Conservation (phyloP, 2,329 filamentous ascomycete genomes). For the Phialocephala sp. region DNA sequence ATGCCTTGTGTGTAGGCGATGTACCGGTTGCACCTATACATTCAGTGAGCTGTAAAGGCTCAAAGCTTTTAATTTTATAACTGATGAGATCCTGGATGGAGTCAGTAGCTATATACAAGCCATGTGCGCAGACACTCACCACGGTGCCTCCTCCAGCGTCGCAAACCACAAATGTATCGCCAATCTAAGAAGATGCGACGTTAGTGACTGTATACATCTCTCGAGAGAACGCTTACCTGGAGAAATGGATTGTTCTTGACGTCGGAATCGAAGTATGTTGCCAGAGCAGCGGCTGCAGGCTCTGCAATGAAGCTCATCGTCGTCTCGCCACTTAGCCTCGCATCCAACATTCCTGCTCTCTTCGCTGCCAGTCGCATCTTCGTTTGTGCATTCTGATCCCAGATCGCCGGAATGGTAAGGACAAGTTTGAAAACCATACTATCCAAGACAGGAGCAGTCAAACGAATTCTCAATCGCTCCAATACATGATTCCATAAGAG, state of each 20-base stretch:
- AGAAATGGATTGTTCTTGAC: not conserved
- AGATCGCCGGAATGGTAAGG: slow-evolving; percentile 16
- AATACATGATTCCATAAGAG: slow-evolving; percentile 14
- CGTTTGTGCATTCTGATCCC: slow-evolving; percentile 16
- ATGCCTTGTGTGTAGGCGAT: too few relatives aligned
- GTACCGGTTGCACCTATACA: slow-evolving; percentile 24
- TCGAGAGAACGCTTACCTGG: not conserved
- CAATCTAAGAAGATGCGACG: not conserved
- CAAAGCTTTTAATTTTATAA: slow-evolving; percentile 7
- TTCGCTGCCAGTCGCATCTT: slow-evolving; percentile 16
- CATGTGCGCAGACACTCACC: too few relatives aligned
- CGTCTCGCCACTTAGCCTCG: slow-evolving; percentile 9
- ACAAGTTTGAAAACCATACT: slow-evolving; percentile 16
- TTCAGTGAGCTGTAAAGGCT: slow-evolving; percentile 24
- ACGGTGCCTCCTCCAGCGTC: slow-evolving; percentile 16
- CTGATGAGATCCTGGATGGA: slow-evolving; percentile 7
- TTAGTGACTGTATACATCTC: slow-evolving; percentile 39
- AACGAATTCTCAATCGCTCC: slow-evolving; percentile 11
- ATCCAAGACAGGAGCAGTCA: slow-evolving; percentile 2
- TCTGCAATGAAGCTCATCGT: slow-evolving; percentile 12
- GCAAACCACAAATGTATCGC: slow-evolving; percentile 13
- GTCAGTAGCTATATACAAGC: too few relatives aligned
- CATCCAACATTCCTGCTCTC: slow-evolving; percentile 7
- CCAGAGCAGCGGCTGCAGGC: slow-evolving; percentile 15
- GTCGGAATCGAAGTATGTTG: slow-evolving; percentile 12